phyloP scores from a whole-genome alignment of 495 filamentous ascomycete species.

The Penicillium antarcticum region DNA sequence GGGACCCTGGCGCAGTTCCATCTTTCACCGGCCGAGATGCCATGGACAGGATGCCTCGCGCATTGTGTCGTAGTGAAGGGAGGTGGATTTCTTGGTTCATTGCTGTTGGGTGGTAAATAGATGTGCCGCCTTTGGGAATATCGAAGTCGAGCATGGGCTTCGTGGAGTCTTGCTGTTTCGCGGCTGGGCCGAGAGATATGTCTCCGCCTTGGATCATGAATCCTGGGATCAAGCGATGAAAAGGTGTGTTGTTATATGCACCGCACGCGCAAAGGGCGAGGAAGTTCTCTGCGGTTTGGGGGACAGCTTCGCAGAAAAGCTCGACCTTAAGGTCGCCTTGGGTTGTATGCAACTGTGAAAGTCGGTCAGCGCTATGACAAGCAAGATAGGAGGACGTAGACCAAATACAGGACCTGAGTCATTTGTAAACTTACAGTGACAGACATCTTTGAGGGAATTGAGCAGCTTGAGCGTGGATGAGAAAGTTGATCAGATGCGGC shows the following conservation, averaged over 20 bases:
- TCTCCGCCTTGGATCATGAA: constrained; percentile 95
- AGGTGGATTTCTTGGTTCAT: constrained; percentile 90
- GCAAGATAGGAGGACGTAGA: neutral
- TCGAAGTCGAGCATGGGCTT: constrained; percentile 43
- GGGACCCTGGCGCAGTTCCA: constrained; percentile 38
- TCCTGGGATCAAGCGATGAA: constrained; percentile 83
- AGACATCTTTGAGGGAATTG: constrained; percentile 22
- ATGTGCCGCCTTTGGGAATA: constrained; percentile 73
- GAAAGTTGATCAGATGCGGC: neutral
- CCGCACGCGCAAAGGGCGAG: constrained; percentile 87
- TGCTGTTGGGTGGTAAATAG: constrained; percentile 71
- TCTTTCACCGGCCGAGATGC: constrained; percentile 76
- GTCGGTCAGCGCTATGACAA: neutral
- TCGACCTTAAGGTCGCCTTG: constrained; percentile 93
- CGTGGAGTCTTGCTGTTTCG: constrained; percentile 32
- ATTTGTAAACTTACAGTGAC: constrained; percentile 26
- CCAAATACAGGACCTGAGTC: neutral
- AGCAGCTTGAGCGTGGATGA: neutral
- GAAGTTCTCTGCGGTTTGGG: constrained; percentile 94
- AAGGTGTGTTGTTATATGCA: constrained; percentile 83
- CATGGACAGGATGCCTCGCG: constrained; percentile 85
- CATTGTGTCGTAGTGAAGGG: constrained; percentile 78
- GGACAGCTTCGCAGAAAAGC: constrained; percentile 91
- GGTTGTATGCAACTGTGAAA: constrained; percentile 81
- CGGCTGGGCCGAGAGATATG: constrained; percentile 58